Conservation (phyloP, 345 rosid genomes). For the Arabidopsis thaliana region DNA sequence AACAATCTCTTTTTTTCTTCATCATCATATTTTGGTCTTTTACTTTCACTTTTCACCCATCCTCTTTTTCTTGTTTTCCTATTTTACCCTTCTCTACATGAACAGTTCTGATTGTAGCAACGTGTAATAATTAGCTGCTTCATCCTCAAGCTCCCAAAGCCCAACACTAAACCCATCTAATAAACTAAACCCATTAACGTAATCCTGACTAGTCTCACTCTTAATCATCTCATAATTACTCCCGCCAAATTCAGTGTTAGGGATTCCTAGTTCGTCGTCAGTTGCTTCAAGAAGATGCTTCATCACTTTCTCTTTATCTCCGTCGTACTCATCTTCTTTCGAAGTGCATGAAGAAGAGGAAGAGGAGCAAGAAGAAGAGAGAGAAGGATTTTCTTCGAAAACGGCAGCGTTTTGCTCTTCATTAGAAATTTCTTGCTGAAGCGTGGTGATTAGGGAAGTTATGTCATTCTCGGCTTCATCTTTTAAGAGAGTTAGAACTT, state of each 20-base stretch:
- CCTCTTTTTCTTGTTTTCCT: slow-evolving; percentile 21
- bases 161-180: slow-evolving; percentile 57
- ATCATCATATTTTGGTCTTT: not conserved
- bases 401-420: slow-evolving; percentile 34
- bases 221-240: slow-evolving; percentile 32
- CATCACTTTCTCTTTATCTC: slow-evolving; percentile 63
- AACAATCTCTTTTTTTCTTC: not conserved
- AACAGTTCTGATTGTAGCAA: slow-evolving; percentile 68
- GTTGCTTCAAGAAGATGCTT: slow-evolving; percentile 84
- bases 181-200: slow-evolving; percentile 38
- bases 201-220: slow-evolving; percentile 33
- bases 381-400: slow-evolving; percentile 19
- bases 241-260: slow-evolving; percentile 48
- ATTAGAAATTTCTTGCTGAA: slow-evolving; percentile 59
- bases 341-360: slow-evolving; percentile 37
- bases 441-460: slow-evolving; percentile 59
- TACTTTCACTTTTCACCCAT: slow-evolving; percentile 2
- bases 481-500: slow-evolving; percentile 50
- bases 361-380: slow-evolving; percentile 39
- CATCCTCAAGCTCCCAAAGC: slow-evolving; percentile 84
- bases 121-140: slow-evolving; percentile 66
- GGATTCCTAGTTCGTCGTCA: slow-evolving; percentile 92
- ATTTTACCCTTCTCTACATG: slow-evolving; percentile 48
- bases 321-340: slow-evolving; percentile 43
- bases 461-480: slow-evolving; percentile 58